Conservation (phyloP, 164 flowering plant species). For the Piper longum region DNA sequence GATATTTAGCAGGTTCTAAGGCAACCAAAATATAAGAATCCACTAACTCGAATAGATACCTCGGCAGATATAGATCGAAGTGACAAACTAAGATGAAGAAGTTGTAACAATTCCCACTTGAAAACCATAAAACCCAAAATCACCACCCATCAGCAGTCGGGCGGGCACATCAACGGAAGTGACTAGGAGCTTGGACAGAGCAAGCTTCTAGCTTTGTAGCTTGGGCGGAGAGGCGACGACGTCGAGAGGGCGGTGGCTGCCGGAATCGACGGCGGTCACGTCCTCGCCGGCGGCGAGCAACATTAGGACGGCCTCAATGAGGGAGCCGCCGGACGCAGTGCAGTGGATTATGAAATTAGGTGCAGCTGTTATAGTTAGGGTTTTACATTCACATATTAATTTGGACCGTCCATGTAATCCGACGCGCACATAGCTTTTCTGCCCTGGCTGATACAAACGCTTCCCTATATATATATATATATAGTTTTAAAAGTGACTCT, state of each 20-base stretch:
- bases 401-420: too few relatives aligned
- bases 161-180: too few relatives aligned
- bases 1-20: neutral
- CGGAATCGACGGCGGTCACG: slow-evolving; percentile 39
- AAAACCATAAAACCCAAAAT: too few relatives aligned
- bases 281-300: slow-evolving; percentile 71
- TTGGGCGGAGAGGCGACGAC: slow-evolving; percentile 59
- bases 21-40: neutral
- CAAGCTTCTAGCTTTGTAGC: slow-evolving; percentile 21
- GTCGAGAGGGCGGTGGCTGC: slow-evolving; percentile 56
- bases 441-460: too few relatives aligned
- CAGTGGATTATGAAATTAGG: too few relatives aligned
- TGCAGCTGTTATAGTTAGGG: too few relatives aligned
- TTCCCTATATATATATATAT: too few relatives aligned
- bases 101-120: slow-evolving; percentile 72
- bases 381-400: too few relatives aligned
- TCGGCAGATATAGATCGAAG: slow-evolving; percentile 48
- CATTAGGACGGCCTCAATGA: slow-evolving; percentile 44
- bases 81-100: slow-evolving; percentile 55
- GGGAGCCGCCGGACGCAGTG: slow-evolving; percentile 83
- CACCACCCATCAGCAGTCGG: too few relatives aligned
- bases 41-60: slow-evolving; percentile 17
- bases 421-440: too few relatives aligned
- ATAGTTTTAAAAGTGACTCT: too few relatives aligned
- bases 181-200: slow-evolving; percentile 8